Conservation (phyloP, 345 rosid species). For the Camelina laxa region DNA sequence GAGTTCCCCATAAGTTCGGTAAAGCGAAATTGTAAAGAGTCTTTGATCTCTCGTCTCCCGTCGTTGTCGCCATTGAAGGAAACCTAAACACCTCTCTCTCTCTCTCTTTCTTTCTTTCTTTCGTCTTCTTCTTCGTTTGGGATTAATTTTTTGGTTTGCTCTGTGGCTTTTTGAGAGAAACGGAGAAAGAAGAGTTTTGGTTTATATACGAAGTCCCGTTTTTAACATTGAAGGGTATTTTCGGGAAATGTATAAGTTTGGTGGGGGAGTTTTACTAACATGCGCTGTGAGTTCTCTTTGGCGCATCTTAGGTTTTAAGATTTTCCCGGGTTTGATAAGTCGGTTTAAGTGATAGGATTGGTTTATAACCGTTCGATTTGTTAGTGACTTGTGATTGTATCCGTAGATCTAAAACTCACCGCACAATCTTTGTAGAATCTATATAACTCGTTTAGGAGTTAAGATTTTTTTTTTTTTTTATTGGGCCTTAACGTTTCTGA, state of each 20-base stretch:
- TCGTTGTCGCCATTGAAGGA: constrained; percentile 51
- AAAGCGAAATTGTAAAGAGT: constrained; percentile 57
- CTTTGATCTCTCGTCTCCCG: constrained; percentile 56
- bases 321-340: not conserved
- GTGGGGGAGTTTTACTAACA: constrained; percentile 14
- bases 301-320: constrained; percentile 6
- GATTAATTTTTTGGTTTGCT: not conserved
- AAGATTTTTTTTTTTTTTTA: too few relatives aligned
- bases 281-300: constrained; percentile 27
- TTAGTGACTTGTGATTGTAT: not conserved
- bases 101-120: not conserved
- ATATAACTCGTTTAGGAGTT: not conserved
- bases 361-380: constrained; percentile 33
- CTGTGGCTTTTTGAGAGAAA: constrained; percentile 40
- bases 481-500: not conserved
- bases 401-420: not conserved
- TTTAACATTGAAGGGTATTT: constrained; percentile 41
- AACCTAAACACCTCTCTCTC: not conserved
- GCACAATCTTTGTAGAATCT: not conserved
- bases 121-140: not conserved
- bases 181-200: constrained; percentile 1
- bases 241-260: not conserved
- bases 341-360: not conserved
- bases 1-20: constrained; percentile 61
- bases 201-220: constrained; percentile 24